Conservation (phyloP, 768 basidiomycete species). For the Chalciporus chontae region DNA sequence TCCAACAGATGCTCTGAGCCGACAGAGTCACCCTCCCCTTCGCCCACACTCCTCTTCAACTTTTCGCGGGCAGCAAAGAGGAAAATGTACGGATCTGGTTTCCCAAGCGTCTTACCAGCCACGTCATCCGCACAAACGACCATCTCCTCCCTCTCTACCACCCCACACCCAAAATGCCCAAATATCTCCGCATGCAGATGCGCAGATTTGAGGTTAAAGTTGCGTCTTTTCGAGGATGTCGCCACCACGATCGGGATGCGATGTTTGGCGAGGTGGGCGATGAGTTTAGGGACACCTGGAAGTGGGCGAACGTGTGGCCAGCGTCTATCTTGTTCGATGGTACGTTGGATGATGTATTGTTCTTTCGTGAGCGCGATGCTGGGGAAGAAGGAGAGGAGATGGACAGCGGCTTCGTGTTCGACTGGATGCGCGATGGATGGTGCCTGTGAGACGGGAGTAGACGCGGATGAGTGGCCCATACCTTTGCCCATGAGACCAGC, state of each 20-base stretch:
- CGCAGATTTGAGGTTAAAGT: constrained; percentile 63
- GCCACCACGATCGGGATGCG: constrained; percentile 77
- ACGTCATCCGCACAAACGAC: constrained; percentile 73
- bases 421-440: constrained; percentile 36
- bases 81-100: constrained; percentile 82
- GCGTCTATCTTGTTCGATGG: constrained; percentile 51
- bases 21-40: constrained; percentile 29
- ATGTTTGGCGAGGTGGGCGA: constrained; percentile 67
- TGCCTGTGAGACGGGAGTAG: too few species aligned
- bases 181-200: constrained; percentile 58
- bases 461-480: constrained; percentile 27
- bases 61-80: constrained; percentile 63
- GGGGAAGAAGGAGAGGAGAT: constrained; percentile 77
- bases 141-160: constrained; percentile 34
- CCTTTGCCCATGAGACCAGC: constrained; percentile 88
- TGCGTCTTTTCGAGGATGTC: constrained; percentile 66
- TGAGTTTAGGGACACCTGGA: constrained; percentile 68
- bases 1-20: constrained; percentile 40
- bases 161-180: constrained; percentile 29
- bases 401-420: constrained; percentile 56
- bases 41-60: constrained; percentile 56
- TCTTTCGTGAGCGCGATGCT: constrained; percentile 62
- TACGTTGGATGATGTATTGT: constrained; percentile 55
- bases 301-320: constrained; percentile 72
- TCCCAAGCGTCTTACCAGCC: constrained; percentile 55